Base-by-base conservation (phyloP, 2,329 filamentous ascomycete genomes). In the Colletotrichum eleusines region DNA sequence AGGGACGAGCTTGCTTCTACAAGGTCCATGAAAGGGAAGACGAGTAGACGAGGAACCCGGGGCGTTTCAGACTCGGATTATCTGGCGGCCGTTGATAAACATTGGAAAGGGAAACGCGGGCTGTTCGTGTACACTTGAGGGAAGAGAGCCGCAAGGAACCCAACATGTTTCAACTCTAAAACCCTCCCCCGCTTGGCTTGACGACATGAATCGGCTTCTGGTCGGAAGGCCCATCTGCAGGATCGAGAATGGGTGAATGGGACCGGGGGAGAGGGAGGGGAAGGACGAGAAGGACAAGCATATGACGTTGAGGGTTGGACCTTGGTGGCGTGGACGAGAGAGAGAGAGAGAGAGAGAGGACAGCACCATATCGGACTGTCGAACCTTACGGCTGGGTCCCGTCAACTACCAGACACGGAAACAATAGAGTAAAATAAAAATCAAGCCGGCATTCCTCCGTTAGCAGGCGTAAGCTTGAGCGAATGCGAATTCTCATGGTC, bases 81-180 rank as follows among this genome's bases (percentile, higher is more conserved):
- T 14, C 6, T 53, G 64, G 28, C 50, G 33, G 50, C 23, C 38
- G 33, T 40, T 35, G 69, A 42, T 48, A 46, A 59, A 62, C 31
- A n/a, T 53, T 40, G 57, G 26, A 64, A 44, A 28, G 18, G n/a
- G 54, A 40, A 42, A n/a, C n/a, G 42, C 20, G 12, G 28, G 23
- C n/a, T 28, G 20, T 16, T 20, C 35, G 63, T 35, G 23, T 11
- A 51, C 26, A 51, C n/a, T n/a, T n/a, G 16, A 26, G 23, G n/a
- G 42, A 54, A 54, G 53, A 54, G n/a, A 59, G 51, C 26, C 38
- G 23, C 54, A 12, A 26, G 44, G 44, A 46, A 46, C 35, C n/a
- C 44, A 23, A 71, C 42, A 62, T 71, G 69, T 71, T 68, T 68
- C 69, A 71, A 63, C 64, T 71, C 64, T 59, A 63, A 71, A 71